Evolutionary conservation across 2,329 filamentous ascomycete species (phyloP).

Genomic region (Monilinia aucupariae): DNA sequence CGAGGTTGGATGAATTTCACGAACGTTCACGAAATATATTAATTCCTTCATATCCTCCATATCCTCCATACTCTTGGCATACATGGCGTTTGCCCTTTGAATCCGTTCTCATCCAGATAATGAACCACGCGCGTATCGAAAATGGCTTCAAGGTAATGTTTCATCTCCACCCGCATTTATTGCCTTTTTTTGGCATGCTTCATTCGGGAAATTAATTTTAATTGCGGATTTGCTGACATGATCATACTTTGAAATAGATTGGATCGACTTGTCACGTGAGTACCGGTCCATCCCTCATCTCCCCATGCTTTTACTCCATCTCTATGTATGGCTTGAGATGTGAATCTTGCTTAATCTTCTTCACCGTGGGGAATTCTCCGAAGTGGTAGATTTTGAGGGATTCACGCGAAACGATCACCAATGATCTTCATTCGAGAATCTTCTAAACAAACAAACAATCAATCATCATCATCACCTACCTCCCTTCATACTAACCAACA

Average conservation of each 20-base stretch:
- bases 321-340: neutral
- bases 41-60: no score
- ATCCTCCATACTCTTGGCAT: neutral
- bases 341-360: neutral
- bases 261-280: conserved; percentile 82
- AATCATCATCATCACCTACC: neutral
- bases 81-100: conserved; percentile 20
- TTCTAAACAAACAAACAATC: neutral
- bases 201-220: neutral
- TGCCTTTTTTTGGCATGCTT: neutral
- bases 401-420: neutral
- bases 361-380: neutral
- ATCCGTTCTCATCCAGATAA: conserved; percentile 25
- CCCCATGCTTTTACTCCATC: neutral
- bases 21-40: neutral
- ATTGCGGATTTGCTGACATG: conserved; percentile 20
- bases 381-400: neutral
- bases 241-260: conserved; percentile 49
- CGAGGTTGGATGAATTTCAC: conserved; percentile 10
- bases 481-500: conserved; percentile 23
- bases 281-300: conserved; percentile 32
- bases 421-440: conserved; percentile 5
- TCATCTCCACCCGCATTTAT: neutral
- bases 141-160: conserved; percentile 37
- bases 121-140: conserved; percentile 25